Conservation (phyloP, 202 grass and related monocot species). For the Carex sylvatica region DNA sequence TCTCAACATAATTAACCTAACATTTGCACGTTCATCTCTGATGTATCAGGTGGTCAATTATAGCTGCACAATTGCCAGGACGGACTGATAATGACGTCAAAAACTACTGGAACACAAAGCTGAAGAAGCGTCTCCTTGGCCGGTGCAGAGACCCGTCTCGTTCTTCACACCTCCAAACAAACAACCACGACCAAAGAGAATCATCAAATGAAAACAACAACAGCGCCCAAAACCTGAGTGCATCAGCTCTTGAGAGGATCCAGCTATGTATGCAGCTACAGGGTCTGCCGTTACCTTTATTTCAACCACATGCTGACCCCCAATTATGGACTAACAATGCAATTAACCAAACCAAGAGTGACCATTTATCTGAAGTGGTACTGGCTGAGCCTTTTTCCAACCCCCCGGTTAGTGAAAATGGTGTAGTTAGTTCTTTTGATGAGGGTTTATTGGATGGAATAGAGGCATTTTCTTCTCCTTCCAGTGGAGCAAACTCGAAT, state of each 20-base stretch:
- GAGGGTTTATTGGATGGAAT: constrained; percentile 22
- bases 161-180: constrained; percentile 20
- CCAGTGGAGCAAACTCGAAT: constrained; percentile 36
- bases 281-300: constrained; percentile 40
- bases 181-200: background rate
- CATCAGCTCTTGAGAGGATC: constrained; percentile 82
- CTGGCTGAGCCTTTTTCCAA: constrained; percentile 34
- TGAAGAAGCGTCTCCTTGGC: constrained; percentile 82
- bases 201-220: constrained; percentile 16
- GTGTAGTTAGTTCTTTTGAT: constrained; percentile 27
- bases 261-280: constrained; percentile 75
- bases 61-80: constrained; percentile 83
- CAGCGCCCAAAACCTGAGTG: constrained; percentile 40
- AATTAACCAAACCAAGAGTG: constrained; percentile 26
- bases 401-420: background rate
- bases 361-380: constrained; percentile 3
- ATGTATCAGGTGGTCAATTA: constrained; percentile 80
- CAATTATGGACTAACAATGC: constrained; percentile 34
- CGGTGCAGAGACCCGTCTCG: constrained; percentile 42
- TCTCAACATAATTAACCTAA: constrained; percentile 7
- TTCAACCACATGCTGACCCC: constrained; percentile 31
- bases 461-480: constrained; percentile 44
- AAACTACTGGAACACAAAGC: constrained; percentile 99
- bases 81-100: constrained; percentile 89
- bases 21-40: constrained; percentile 3